Evolutionary conservation across 2,329 filamentous ascomycete species (phyloP).

Genomic region (Beauveria bassiana): DNA sequence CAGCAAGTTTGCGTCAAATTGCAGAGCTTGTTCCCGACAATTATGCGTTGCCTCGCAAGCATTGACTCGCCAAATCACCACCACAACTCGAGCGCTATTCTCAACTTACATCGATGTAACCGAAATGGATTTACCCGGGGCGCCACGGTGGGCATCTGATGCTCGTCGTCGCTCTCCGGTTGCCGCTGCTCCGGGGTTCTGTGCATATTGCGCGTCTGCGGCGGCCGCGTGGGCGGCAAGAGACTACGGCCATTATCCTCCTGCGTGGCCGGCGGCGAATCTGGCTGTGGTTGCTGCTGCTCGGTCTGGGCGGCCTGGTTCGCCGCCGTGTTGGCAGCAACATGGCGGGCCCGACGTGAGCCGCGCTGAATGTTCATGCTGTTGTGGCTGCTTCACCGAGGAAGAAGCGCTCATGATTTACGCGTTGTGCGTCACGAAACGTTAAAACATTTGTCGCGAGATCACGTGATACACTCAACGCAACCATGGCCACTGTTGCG

Average conservation of each 20-base stretch:
- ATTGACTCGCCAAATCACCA: too few relatives aligned
- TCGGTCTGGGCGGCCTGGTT: constrained; percentile 10
- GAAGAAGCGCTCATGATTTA: not conserved
- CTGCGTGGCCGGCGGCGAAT: not conserved
- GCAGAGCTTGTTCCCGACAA: not conserved
- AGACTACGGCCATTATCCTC: not conserved
- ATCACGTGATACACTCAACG: not conserved
- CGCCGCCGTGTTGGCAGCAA: constrained; percentile 18
- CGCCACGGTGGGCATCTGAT: constrained; percentile 17
- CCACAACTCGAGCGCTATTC: not conserved
- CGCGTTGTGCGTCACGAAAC: not conserved
- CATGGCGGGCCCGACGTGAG: constrained; percentile 24
- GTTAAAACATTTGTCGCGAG: not conserved
- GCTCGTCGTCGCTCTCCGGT: constrained; percentile 12
- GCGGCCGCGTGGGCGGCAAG: not conserved
- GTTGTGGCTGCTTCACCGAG: not conserved
- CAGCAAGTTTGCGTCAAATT: not conserved
- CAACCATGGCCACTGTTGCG: not conserved
- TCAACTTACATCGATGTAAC: constrained; percentile 28
- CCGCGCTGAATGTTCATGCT: constrained; percentile 24
- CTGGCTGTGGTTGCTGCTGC: constrained; percentile 11
- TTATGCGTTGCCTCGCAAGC: too few relatives aligned
- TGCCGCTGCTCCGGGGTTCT: constrained; percentile 21
- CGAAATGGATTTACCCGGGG: constrained; percentile 30
- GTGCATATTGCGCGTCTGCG: constrained; percentile 13